A percentile compares a stretch with the other conserved stretches of the same genome.
phyloP scores from a whole-genome alignment of 179 eudicot species.

The Beta lomatogona region DNA sequence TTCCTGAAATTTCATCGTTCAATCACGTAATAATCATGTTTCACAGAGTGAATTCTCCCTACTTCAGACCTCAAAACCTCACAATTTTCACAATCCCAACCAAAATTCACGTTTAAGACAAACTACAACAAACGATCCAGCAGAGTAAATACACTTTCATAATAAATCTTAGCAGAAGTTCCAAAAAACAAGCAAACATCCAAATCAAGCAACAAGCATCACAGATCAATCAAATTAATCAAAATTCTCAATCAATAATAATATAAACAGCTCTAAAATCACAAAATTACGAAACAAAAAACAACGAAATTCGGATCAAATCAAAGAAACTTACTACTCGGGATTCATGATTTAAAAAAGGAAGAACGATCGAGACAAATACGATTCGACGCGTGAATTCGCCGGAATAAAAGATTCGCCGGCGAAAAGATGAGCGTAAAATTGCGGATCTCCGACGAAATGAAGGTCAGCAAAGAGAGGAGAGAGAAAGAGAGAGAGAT shows the following conservation, averaged over 20 bases:
- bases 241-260: neutral
- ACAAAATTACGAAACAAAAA: constrained; percentile 18
- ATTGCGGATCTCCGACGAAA: constrained; percentile 24
- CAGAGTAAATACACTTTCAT: too few relatives aligned
- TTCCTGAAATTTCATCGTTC: too few relatives aligned
- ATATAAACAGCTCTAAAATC: neutral
- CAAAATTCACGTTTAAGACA: neutral
- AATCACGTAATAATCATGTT: neutral
- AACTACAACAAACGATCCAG: constrained; percentile 14
- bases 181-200: neutral
- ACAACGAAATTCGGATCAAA: neutral
- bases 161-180: neutral
- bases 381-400: neutral
- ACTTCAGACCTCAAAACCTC: neutral
- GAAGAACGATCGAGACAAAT: neutral
- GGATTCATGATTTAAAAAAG: constrained; percentile 35
- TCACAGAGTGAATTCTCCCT: neutral
- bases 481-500: constrained; percentile 2
- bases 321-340: constrained; percentile 32
- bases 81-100: neutral
- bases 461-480: constrained; percentile 25
- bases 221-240: constrained; percentile 24
- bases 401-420: constrained; percentile 17
- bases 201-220: constrained; percentile 24
- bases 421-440: constrained; percentile 21